Base-by-base conservation (phyloP, 768 basidiomycete species). In the Boletus subcaerulescens region DNA sequence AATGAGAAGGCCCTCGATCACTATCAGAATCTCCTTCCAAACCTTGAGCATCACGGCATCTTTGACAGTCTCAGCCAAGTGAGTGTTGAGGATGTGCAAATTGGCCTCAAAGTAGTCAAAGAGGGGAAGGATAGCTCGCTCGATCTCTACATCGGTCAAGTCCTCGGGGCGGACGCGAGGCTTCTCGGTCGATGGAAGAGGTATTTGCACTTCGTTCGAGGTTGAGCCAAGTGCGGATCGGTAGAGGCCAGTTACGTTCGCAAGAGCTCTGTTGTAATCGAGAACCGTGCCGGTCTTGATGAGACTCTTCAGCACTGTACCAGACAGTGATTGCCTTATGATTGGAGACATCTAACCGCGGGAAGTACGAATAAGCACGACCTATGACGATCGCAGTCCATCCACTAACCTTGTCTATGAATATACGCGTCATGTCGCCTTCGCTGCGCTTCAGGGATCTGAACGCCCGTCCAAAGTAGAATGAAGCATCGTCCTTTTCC, bases 81-180 rank as follows among this genome's bases (percentile, higher is more conserved):
- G 86, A 4, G 88, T 92, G 63, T 96, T 96, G 48, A 99, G 79
- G 22, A 91, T 92, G 60, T 91, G 87, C 46, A 98, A 77, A 64
- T 96, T 98, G 24, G 86, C 85, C 55, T 98, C 96, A 59, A 99
- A 91, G 73, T 98, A 98, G 69, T 98, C 96, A 66, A 98, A 95
- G 35, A 99, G 73, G 1, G 92, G 87, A 31, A 87, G 71, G 50
- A 99, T 96, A 1, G 94, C 96, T 55, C 87, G 81, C 71, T 98
- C 96, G 59, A 98, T 91, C 72, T 98, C 93, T 33, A 93, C 82
- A 65, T 98, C 97, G 1, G 91, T 91, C 32, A 97, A 77, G 29
- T 88, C 87, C 55, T 91, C 89, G 0, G 89, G 85, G 29, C 86
- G 80, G 12, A 85, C 63, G n/a, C 89, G 85, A 33, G 89, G 83